Base-by-base conservation (phyloP, 2,329 filamentous ascomycete species). In the Colletotrichum magnum region DNA sequence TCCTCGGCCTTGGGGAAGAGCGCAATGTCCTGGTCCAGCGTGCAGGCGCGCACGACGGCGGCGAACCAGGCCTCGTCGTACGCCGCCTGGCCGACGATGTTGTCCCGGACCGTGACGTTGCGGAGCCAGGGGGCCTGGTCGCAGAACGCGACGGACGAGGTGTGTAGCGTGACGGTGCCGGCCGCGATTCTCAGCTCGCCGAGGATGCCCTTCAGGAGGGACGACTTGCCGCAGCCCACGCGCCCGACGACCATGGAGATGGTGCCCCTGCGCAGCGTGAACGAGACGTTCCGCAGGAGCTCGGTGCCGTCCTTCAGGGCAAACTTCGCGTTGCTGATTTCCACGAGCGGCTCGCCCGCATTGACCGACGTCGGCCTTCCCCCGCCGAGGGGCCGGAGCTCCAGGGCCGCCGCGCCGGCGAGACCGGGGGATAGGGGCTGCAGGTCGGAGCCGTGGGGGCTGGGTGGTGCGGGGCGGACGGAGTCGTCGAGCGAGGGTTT, bases 171-270 rank as follows among this genome's bases (percentile, higher is more conserved):
- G 10, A 69, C 41, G 4, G 16, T 65, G 3, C 66, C 66, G 2
- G 76, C 63, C 2, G 65, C 71, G n/a, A 82, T 66, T 0, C 61
- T 63, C 1, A 78, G 70, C 64, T 84, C 83, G 0, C 82, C 80
- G 0, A 83, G 70, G 0, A 85, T 73, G 0, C 78, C 77, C 39
- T 81, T 77, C 10, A 84, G 69, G 0, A 85, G 70, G 0, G 77
- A 78, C 0, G 81, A 80, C 58, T 85, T 86, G 26, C 84, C 83
- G n/a, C 80, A 80, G 1, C 82, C 84, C 0, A 84, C 81, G 0
- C 77, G 79, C 0, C 83, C 83, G 1, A 83, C 73, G 2, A 85
- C 50, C 68, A 83, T 78, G 13, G 76, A 82, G 0, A 82, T 58
- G 0, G 71, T 75, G 4, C 74, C 69, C 0, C 58, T 36, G 0